Base-by-base conservation (phyloP, 139 green algal genomes). In the Chlamydomonas schloesseri region DNA sequence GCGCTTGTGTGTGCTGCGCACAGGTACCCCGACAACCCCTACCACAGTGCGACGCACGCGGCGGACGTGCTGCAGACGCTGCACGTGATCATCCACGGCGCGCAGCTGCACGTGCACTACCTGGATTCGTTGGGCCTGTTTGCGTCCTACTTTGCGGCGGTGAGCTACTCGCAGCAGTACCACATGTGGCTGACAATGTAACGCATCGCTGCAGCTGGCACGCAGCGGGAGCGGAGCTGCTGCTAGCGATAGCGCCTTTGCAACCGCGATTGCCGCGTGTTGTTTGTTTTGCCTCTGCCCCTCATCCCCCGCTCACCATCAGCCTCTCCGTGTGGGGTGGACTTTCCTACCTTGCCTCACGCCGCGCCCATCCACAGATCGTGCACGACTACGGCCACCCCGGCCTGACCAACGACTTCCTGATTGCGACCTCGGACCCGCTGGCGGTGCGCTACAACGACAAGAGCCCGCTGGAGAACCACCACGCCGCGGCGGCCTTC, bases 61-160 rank as follows among this genome's bases (percentile, higher is more conserved):
- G 84, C 90, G 3, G 88, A 93, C 58, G 90, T 93, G 47, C 82
- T 89, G 31, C 90, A 91, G 76, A 88, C 79, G 33, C 82, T 94
- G 76, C 89, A 91, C 62, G 82, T 89, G 36, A 70, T 94, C 64
- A 71, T 92, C 58, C 81, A 88, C 62, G 46, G 34, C 5, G 82
- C 36, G 13, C 75, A 57, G 57, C 75, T 82, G 34, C 58, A 71
- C 23, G 58, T 42, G 20, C 75, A 82, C 75, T 82, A 82, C 58
- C 33, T 82, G 75, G 75, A 82, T 36, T 36, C 36, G 0, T 33
- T 82, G 75, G 75, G 75, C 58, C 58, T 82, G 13, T 36, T 82
- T 23, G 57, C 75, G 75, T 33, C 58, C 6, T 82, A 82, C 75
- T 82, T 82, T 31, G 75, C 75, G 34, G 75, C 36, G 75, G 75